Conservation (phyloP, 495 filamentous ascomycete genomes). For the Eremomyces bilateralis region DNA sequence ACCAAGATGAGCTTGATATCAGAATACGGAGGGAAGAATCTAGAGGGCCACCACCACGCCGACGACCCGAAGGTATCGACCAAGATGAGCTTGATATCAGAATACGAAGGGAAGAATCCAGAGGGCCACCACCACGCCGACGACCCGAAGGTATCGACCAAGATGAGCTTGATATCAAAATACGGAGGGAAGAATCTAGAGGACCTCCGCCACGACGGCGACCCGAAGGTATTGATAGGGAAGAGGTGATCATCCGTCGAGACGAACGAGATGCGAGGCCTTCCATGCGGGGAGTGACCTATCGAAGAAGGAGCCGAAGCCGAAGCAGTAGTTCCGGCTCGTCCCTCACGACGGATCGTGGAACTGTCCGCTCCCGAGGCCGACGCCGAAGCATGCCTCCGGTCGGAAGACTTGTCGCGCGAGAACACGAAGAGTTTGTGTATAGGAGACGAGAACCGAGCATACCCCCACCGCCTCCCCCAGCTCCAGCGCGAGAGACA, state of each 20-base stretch:
- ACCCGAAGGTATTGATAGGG: conserved; percentile 9
- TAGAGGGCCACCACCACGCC: conserved; percentile 3
- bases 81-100: conserved; percentile 13
- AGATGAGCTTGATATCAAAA: conserved; percentile 13
- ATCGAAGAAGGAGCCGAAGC: too few species aligned
- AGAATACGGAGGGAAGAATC: conserved; percentile 12
- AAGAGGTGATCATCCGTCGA: conserved; percentile 16
- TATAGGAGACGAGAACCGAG: conserved; percentile 14
- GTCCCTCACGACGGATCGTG: conserved; percentile 6
- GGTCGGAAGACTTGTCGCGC: conserved; percentile 13
- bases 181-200: conserved; percentile 8
- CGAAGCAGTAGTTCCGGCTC: neutral
- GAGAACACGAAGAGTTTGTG: conserved; percentile 19
- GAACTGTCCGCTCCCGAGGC: conserved; percentile 11
- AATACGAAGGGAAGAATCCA: conserved; percentile 10
- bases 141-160: conserved; percentile 11
- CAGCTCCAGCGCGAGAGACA: conserved; percentile 7
- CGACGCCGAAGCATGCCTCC: conserved; percentile 13
- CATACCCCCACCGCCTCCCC: conserved; percentile 11
- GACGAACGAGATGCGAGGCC: conserved; percentile 11
- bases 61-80: conserved; percentile 10
- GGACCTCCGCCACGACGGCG: conserved; percentile 2
- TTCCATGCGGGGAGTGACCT: conserved; percentile 10
- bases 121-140: conserved; percentile 4
- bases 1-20: conserved; percentile 12